Percentiles rank a stretch among this genome's conserved stretches.
Evolutionary conservation across 495 filamentous ascomycete genomes (phyloP).

Genomic region (Amphirosellinia nigrospora): DNA sequence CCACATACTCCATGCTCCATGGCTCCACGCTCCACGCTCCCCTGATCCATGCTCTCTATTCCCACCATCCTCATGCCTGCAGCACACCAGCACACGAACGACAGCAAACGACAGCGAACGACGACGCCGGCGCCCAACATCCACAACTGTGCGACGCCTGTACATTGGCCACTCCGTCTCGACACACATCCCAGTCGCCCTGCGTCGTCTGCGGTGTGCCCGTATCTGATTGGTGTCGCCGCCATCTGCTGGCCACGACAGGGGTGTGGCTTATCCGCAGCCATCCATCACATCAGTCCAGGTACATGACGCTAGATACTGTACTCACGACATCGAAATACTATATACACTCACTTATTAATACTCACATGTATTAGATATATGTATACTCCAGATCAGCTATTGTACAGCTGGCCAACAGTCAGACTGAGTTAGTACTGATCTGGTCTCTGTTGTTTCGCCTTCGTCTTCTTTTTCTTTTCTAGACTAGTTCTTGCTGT

Average conservation of each 20-base stretch:
- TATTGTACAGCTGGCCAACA: slow-evolving; percentile 14
- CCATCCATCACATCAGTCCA: slow-evolving; percentile 18
- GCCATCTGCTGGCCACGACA: slow-evolving; percentile 27
- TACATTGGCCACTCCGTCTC: not conserved
- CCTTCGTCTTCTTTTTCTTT: slow-evolving; percentile 2
- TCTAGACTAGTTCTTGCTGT: slow-evolving; percentile 13
- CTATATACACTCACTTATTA: not conserved
- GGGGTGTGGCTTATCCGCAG: slow-evolving; percentile 8
- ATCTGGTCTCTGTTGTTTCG: slow-evolving; percentile 8
- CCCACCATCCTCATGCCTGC: slow-evolving; percentile 12
- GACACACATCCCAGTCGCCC: slow-evolving; percentile 21
- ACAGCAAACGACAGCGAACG: slow-evolving; percentile 21
- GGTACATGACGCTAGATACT: slow-evolving; percentile 18
- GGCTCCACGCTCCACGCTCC: not conserved
- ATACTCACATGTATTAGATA: not conserved
- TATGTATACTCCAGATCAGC: not conserved
- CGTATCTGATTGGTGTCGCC: slow-evolving; percentile 16
- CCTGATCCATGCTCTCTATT: not conserved
- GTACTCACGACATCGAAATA: not conserved
- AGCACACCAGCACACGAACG: slow-evolving; percentile 26
- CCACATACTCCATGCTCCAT: not conserved
- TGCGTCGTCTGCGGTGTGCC: slow-evolving; percentile 20
- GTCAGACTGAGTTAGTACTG: not conserved
- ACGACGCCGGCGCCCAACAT: slow-evolving; percentile 23
- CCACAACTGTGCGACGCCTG: not conserved